Conservation (phyloP, 768 basidiomycete genomes). For the Leccinum fibrillosum region DNA sequence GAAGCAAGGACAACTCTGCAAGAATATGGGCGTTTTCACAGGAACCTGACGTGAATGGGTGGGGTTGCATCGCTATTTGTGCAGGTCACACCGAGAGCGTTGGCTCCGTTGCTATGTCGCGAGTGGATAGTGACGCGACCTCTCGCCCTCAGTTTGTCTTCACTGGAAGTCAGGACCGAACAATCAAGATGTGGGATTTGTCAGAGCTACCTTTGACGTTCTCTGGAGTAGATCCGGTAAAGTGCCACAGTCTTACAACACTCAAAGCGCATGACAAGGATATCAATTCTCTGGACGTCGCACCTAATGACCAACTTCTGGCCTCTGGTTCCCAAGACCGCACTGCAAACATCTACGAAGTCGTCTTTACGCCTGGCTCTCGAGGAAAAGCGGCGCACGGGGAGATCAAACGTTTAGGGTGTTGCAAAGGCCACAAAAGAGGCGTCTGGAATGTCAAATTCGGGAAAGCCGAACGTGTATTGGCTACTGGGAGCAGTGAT, state of each 20-base stretch:
- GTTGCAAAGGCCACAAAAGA: constrained; percentile 93
- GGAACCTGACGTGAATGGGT: constrained; percentile 20
- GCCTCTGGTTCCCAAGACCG: constrained; percentile 96
- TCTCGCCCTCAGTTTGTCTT: constrained; percentile 66
- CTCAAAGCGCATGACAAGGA: constrained; percentile 96
- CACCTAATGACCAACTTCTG: constrained; percentile 84
- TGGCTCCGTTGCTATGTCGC: constrained; percentile 85
- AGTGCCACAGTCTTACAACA: constrained; percentile 77
- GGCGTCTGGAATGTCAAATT: constrained; percentile 96
- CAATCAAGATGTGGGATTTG: constrained; percentile 99
- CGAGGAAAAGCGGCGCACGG: constrained; percentile 52
- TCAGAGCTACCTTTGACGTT: constrained; percentile 40
- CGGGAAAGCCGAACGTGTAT: constrained; percentile 71
- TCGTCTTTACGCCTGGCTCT: constrained; percentile 50
- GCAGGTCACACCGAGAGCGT: constrained; percentile 95
- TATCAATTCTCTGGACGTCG: constrained; percentile 92
- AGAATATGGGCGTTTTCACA: constrained; percentile 67
- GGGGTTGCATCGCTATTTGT: constrained; percentile 78
- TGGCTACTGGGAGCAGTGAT: constrained; percentile 95
- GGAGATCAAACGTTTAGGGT: constrained; percentile 73
- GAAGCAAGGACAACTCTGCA: constrained; percentile 88
- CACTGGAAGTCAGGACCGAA: constrained; percentile 95
- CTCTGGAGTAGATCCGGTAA: constrained; percentile 31
- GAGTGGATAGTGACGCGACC: constrained; percentile 27
- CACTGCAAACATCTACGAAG: constrained; percentile 85